Conservation (phyloP, 2,329 filamentous ascomycete genomes). For the Fusarium sp. region DNA sequence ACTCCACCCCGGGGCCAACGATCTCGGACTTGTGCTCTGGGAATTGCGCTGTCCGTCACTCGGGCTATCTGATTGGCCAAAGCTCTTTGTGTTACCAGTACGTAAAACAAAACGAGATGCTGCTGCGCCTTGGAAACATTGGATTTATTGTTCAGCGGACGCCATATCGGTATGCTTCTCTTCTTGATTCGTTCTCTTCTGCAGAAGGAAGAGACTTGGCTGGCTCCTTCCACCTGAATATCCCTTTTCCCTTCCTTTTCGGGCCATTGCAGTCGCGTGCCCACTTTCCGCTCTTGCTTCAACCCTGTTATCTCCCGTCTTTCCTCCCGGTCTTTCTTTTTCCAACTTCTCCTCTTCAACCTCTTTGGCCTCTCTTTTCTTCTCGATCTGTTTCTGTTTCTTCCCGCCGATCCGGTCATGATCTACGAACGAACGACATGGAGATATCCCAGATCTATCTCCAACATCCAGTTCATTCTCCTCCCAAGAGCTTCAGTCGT, state of each 20-base stretch:
- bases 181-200: background rate
- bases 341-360: background rate
- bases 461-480: background rate
- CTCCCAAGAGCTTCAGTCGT: background rate
- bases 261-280: conserved; percentile 5
- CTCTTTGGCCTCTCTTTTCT: background rate
- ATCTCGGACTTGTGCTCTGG: background rate
- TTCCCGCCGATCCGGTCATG: background rate
- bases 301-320: background rate
- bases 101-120: background rate
- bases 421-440: background rate
- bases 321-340: background rate
- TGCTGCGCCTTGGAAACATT: conserved; percentile 1
- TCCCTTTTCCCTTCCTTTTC: background rate
- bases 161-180: background rate
- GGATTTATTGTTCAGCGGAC: conserved; percentile 10
- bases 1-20: background rate
- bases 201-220: background rate
- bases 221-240: conserved; percentile 6
- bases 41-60: background rate
- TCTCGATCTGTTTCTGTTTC: background rate
- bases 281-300: conserved; percentile 17
- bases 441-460: background rate
- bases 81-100: background rate
- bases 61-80: background rate